phyloP scores from a whole-genome alignment of 495 filamentous ascomycete species.

The Trypethelium eluteriae region DNA sequence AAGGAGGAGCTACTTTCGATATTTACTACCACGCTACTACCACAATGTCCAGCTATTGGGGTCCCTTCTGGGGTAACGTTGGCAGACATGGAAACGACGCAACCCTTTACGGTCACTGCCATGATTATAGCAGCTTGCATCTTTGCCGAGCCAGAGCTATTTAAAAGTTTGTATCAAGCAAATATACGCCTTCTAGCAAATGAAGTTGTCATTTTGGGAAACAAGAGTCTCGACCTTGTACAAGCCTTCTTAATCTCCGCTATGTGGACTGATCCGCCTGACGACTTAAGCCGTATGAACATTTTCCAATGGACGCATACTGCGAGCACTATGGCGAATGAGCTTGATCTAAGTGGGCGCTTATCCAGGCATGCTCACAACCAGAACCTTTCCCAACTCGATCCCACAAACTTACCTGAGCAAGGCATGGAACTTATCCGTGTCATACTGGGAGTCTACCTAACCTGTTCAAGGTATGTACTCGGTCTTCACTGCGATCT shows the following conservation, averaged over 20 bases:
- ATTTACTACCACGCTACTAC: not conserved
- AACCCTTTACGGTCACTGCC: not conserved
- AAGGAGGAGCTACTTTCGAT: not conserved
- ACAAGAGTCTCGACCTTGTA: not conserved
- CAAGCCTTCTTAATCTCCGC: not conserved
- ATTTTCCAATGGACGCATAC: not conserved
- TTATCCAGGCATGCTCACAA: not conserved
- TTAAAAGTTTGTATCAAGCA: not conserved
- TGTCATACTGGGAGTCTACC: not conserved
- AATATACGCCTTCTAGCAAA: not conserved
- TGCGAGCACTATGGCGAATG: not conserved
- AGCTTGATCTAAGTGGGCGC: not conserved
- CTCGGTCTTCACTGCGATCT: not conserved
- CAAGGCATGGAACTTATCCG: not conserved
- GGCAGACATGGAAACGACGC: not conserved
- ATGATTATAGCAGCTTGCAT: conserved; percentile 1
- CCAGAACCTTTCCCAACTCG: not conserved
- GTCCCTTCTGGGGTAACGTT: not conserved
- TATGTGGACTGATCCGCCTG: not conserved
- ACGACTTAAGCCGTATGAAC: not conserved
- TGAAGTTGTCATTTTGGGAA: not conserved
- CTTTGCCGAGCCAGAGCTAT: not conserved
- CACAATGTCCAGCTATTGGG: not conserved
- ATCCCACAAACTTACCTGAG: not conserved
- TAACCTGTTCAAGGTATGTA: not conserved